Evolutionary conservation across 2,329 filamentous ascomycete species (phyloP), one percentile per base, ranked within the genome.

Genomic region (Exophiala sideris): DNA sequence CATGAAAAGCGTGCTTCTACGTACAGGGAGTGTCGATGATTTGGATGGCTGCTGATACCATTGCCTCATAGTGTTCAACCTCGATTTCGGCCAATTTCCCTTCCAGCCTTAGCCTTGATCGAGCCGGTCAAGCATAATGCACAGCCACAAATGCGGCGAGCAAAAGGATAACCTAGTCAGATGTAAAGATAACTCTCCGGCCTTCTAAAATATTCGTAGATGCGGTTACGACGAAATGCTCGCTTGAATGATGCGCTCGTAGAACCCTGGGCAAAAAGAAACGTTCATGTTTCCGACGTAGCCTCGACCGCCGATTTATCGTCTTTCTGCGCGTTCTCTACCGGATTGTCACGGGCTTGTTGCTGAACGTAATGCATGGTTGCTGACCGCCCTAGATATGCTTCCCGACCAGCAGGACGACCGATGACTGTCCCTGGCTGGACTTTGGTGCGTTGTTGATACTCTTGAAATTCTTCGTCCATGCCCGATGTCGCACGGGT

Each of bases 11-110:
- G 36, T 14, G 36, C n/a, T 9, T n/a, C n/a, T 14, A 5, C 9
- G 2, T 14, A 5, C 9, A 9, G 10, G 3, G 16, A 2, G 14
- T 40, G n/a, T 40, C 36, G 8, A 12, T 8, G 10, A 8, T 8
- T 14, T 40, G 36, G n/a, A 5, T 35, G 5, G 39, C 38, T 44
- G n/a, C 36, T 50, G 11, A 35, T 18, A 5, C 18, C n/a, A 12
- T 12, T 32, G 38, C 14, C 16, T 35, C 5, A 5, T 21, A 50
- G 48, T 53, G 50, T 53, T 48, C 45, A 53, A 53, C n/a, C 45
- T 53, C 16, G 50, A 53, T 29, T 48, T 53, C 29, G 50, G 34
- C 45, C 45, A 53, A 14, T 53, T 53, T 44, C 24, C 50, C 10
- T 48, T 53, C 45, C 34, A 48, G 3, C 50, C 50, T 8, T 44